A percentile compares a stretch with the other conserved stretches of the same genome.
phyloP scores from a whole-genome alignment of 2,329 filamentous ascomycete genomes.

The Blastomyces gilchristii region DNA sequence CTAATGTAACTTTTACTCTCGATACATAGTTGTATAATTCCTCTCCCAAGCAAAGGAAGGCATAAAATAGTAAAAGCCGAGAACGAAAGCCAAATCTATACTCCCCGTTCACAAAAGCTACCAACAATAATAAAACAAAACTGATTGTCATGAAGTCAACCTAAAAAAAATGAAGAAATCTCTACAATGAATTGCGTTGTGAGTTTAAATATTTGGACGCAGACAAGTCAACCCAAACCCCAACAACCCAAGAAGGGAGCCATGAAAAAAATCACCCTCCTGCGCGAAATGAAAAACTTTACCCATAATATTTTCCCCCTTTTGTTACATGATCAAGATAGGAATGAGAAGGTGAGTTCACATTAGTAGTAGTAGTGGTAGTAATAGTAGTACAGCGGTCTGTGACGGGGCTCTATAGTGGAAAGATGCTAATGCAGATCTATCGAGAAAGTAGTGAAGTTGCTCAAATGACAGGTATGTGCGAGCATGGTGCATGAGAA shows the following conservation, averaged over 20 bases:
- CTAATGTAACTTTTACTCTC: background rate
- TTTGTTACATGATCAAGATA: conserved; percentile 17
- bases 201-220: background rate
- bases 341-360: conserved; percentile 17
- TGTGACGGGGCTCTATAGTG: background rate
- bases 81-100: background rate
- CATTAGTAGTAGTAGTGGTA: conserved; percentile 2
- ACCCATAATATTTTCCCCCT: background rate
- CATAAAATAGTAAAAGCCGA: background rate
- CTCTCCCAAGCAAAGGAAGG: background rate
- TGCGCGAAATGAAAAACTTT: conserved; percentile 8
- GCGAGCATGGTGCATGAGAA: background rate
- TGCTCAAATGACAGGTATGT: background rate
- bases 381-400: background rate
- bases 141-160: background rate
- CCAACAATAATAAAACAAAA: background rate
- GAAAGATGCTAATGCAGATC: background rate
- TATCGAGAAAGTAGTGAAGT: background rate
- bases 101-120: background rate
- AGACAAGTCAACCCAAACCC: background rate
- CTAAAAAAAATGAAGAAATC: background rate
- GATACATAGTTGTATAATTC: background rate
- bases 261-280: background rate
- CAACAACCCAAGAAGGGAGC: background rate
- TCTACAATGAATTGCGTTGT: background rate